Evolutionary conservation across 441 rosid genomes (phyloP).

Genomic region (Aquilaria agallochum): DNA sequence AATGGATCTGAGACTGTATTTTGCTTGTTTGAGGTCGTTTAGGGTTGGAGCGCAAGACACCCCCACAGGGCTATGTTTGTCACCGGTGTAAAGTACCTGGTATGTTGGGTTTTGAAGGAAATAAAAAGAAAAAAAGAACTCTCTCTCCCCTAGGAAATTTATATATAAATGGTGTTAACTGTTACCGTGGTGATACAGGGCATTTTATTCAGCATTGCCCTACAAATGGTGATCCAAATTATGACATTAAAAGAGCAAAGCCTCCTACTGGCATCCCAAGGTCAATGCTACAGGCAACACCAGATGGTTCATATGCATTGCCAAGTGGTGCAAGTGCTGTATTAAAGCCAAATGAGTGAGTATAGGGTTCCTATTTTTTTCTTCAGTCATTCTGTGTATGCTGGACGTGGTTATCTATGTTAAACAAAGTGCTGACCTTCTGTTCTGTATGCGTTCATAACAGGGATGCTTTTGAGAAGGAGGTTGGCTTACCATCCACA

Average conservation of each 20-base stretch:
- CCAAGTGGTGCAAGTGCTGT: slow-evolving; percentile 98
- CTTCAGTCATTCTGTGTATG: slow-evolving; percentile 9
- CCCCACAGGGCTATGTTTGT: slow-evolving; percentile 94
- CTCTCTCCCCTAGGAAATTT: slow-evolving; percentile 2
- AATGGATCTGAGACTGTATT: slow-evolving; percentile 18
- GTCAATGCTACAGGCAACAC: slow-evolving; percentile 96
- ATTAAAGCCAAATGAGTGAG: slow-evolving; percentile 96
- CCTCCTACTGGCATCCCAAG: slow-evolving; percentile 98
- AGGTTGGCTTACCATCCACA: slow-evolving; percentile 88
- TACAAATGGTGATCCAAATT: slow-evolving; percentile 95
- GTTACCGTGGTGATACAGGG: slow-evolving; percentile 37
- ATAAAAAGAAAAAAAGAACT: no score
- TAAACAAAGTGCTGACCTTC: background rate
- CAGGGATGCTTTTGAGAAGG: slow-evolving; percentile 99
- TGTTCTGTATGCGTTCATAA: slow-evolving; percentile 2
- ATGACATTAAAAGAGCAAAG: slow-evolving; percentile 84
- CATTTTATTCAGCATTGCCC: slow-evolving; percentile 99
- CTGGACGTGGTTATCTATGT: slow-evolving; percentile 1
- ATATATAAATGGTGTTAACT: slow-evolving; percentile 2
- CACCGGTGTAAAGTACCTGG: slow-evolving; percentile 96
- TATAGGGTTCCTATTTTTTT: background rate
- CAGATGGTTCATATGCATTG: slow-evolving; percentile 96
- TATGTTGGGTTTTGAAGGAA: slow-evolving; percentile 24
- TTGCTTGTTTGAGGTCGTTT: slow-evolving; percentile 24
- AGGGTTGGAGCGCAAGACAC: slow-evolving; percentile 95